These are phyloP conservation scores for Nemania abortiva DNA, from an alignment of 2,329 filamentous ascomycete species.

Conservation along the genomic window DNA sequence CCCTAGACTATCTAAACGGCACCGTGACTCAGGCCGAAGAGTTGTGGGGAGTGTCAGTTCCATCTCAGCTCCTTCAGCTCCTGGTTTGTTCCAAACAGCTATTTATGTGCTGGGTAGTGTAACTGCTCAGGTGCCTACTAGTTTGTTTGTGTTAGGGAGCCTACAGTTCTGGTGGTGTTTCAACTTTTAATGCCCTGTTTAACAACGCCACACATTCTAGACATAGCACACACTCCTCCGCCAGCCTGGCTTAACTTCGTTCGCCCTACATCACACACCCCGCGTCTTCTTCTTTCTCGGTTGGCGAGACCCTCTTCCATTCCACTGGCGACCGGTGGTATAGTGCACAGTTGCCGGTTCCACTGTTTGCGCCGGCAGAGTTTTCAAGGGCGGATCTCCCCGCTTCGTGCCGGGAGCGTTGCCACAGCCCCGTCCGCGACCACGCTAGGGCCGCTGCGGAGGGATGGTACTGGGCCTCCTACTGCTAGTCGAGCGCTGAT, in stretches of 20 bases:
- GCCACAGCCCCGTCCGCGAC: background rate
- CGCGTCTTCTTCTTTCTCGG: background rate
- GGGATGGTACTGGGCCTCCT: background rate
- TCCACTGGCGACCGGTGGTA: background rate
- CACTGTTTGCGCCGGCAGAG: background rate
- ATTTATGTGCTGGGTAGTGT: background rate
- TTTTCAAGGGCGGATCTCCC: background rate
- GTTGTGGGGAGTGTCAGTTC: conserved; percentile 1
- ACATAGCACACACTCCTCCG: background rate
- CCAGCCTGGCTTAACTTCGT: conserved; percentile 3
- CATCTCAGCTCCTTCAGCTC: conserved; percentile 8
- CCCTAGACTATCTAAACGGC: too few relatives aligned
- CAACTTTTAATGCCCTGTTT: background rate
- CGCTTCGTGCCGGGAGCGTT: background rate
- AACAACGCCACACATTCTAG: background rate
- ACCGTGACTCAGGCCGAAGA: conserved; percentile 27
- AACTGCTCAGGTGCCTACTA: background rate
- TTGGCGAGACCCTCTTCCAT: background rate
- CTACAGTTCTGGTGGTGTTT: background rate
- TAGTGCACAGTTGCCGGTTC: too few relatives aligned
- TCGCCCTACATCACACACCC: background rate
- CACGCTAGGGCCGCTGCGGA: background rate
- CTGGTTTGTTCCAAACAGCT: background rate
- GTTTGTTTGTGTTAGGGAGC: background rate
- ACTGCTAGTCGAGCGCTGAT: background rate